Conservation (phyloP, 495 filamentous ascomycete species). For the Penicillium pancosmium region DNA sequence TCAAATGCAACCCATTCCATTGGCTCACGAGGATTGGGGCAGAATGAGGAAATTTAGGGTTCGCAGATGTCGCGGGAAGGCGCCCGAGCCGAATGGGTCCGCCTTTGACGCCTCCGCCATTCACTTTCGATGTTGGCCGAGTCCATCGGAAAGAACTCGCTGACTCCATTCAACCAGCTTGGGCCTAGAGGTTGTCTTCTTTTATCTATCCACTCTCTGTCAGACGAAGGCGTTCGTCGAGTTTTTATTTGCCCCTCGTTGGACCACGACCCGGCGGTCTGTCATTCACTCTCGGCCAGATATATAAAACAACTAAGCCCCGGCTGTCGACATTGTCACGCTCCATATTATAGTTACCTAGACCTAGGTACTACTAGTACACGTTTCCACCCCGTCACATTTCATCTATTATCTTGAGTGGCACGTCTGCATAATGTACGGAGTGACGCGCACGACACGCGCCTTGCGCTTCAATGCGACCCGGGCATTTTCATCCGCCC, state of each 20-base stretch:
- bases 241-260: background rate
- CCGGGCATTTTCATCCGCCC: slow-evolving; percentile 21
- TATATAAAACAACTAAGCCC: background rate
- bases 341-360: too few species aligned
- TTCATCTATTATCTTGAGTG: too few species aligned
- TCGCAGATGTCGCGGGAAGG: slow-evolving; percentile 28
- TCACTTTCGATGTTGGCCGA: background rate
- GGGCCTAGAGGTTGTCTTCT: background rate
- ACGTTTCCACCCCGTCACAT: too few species aligned
- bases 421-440: slow-evolving; percentile 12
- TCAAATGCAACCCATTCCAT: background rate
- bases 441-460: slow-evolving; percentile 10
- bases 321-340: too few species aligned
- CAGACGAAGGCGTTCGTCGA: slow-evolving; percentile 15
- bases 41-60: slow-evolving; percentile 4
- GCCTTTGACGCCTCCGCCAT: background rate
- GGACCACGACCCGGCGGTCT: too few species aligned
- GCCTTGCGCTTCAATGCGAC: slow-evolving; percentile 11
- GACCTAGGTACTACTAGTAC: too few species aligned
- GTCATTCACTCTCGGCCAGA: background rate
- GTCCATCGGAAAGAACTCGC: background rate
- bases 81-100: slow-evolving; percentile 7
- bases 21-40: background rate
- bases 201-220: slow-evolving; percentile 8
- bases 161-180: too few species aligned